A percentile compares a stretch with the other conserved stretches of the same genome.
These are phyloP conservation scores for Jackrogersella multiformis DNA, from an alignment of 495 filamentous ascomycete species.

Conservation along the genomic window DNA sequence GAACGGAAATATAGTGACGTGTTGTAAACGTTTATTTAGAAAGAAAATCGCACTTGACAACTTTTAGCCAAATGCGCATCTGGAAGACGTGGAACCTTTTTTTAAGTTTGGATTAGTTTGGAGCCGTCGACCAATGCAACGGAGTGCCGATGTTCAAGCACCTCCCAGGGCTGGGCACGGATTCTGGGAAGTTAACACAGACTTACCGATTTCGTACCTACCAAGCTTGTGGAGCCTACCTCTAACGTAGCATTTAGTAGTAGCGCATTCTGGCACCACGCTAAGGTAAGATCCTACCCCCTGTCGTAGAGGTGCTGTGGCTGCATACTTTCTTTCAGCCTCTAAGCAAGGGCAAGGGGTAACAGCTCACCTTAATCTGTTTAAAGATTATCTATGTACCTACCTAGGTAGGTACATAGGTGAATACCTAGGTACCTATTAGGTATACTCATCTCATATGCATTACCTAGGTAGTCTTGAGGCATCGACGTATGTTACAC, in stretches of 20 bases:
- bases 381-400: too few species aligned
- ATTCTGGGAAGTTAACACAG: slow-evolving; percentile 24
- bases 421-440: too few species aligned
- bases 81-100: slow-evolving; percentile 29
- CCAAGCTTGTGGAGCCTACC: slow-evolving; percentile 7
- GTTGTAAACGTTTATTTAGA: slow-evolving; percentile 8
- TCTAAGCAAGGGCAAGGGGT: neutral
- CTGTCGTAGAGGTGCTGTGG: slow-evolving; percentile 13
- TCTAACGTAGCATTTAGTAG: slow-evolving; percentile 30
- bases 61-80: slow-evolving; percentile 31
- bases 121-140: slow-evolving; percentile 22
- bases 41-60: slow-evolving; percentile 19
- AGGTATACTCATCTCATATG: too few species aligned
- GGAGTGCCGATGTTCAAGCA: slow-evolving; percentile 12
- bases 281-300: slow-evolving; percentile 22
- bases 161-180: slow-evolving; percentile 24
- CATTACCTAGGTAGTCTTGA: too few species aligned
- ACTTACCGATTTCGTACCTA: slow-evolving; percentile 31
- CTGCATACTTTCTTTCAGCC: slow-evolving; percentile 26
- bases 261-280: slow-evolving; percentile 28
- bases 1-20: slow-evolving; percentile 22
- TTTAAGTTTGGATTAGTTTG: neutral
- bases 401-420: neutral
- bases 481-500: too few species aligned
- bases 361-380: too few species aligned